Evolutionary conservation across 2,329 filamentous ascomycete genomes (phyloP).

Genomic region (Westerdykella sp.): DNA sequence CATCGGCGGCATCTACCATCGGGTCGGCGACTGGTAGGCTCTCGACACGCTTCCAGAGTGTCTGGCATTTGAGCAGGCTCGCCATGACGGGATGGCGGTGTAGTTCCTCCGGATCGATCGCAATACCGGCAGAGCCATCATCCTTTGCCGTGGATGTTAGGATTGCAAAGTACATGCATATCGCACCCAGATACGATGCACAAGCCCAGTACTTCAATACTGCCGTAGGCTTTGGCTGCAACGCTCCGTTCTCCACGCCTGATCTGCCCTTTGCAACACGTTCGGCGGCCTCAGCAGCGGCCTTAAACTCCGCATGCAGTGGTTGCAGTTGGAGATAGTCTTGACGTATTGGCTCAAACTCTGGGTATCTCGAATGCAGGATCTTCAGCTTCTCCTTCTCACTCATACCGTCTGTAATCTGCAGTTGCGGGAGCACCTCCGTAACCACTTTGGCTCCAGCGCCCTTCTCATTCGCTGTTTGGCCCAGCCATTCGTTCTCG

Average conservation of each 20-base stretch:
- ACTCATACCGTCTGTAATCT: constrained; percentile 74
- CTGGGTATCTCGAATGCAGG: constrained; percentile 76
- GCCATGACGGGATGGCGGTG: constrained; percentile 90
- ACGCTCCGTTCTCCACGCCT: constrained; percentile 8
- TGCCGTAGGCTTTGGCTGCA: constrained; percentile 24
- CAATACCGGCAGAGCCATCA: constrained; percentile 45
- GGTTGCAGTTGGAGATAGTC: constrained; percentile 69
- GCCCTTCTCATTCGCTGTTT: constrained; percentile 44
- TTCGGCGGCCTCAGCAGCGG: constrained; percentile 54
- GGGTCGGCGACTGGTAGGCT: constrained; percentile 51
- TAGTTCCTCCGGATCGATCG: constrained; percentile 70
- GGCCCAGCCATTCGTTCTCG: constrained; percentile 72
- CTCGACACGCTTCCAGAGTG: constrained; percentile 72
- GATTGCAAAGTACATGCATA: constrained; percentile 92
- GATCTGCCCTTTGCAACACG: constrained; percentile 28
- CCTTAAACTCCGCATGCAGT: constrained; percentile 53
- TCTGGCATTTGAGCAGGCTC: constrained; percentile 69
- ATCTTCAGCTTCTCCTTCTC: constrained; percentile 68
- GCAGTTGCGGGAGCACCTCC: constrained; percentile 77
- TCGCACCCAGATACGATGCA: constrained; percentile 75
- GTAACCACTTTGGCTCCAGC: constrained; percentile 57
- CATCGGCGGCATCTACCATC: constrained; percentile 28
- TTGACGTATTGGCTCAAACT: constrained; percentile 78
- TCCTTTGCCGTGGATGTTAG: constrained; percentile 70
- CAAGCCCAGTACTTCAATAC: constrained; percentile 70